phyloP scores from a whole-genome alignment of 2,329 filamentous ascomycete genomes.

The Drechslerella dactyloides region DNA sequence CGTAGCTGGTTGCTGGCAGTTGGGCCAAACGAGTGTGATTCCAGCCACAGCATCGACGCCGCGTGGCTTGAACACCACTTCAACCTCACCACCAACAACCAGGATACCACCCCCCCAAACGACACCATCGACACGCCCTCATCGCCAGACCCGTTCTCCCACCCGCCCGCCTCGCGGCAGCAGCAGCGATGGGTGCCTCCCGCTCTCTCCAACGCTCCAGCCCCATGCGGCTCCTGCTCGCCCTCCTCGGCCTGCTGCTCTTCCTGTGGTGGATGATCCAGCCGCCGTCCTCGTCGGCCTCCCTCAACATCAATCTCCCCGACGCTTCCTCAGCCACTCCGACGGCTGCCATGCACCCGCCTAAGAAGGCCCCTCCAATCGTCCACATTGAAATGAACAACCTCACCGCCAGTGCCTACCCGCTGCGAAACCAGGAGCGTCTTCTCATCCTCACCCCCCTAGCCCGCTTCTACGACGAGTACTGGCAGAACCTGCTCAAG shows the following conservation, averaged over 20 bases:
- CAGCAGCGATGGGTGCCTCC: conserved; percentile 65
- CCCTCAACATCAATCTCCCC: conserved; percentile 63
- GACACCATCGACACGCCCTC: neutral
- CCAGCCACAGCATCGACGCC: too few species aligned
- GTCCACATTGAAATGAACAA: conserved; percentile 95
- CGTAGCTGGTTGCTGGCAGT: too few species aligned
- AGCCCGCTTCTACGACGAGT: conserved; percentile 88
- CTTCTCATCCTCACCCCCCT: conserved; percentile 92
- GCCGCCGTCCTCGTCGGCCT: conserved; percentile 63
- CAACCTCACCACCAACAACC: neutral
- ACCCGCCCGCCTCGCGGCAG: conserved; percentile 15
- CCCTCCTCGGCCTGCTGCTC: conserved; percentile 73
- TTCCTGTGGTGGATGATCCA: conserved; percentile 70
- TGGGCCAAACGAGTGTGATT: too few species aligned
- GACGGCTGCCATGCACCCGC: conserved; percentile 76
- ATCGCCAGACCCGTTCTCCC: neutral
- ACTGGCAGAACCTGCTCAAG: conserved; percentile 90
- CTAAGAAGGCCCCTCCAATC: conserved; percentile 81
- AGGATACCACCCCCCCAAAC: neutral
- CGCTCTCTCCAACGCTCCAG: conserved; percentile 79
- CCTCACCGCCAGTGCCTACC: conserved; percentile 79
- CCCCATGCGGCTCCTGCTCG: conserved; percentile 75
- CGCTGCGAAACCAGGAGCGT: conserved; percentile 79
- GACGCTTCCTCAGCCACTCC: conserved; percentile 72
- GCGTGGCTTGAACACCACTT: too few species aligned